Evolutionary conservation across 2,329 filamentous ascomycete genomes (phyloP).

Genomic region (Penicillium sp.): DNA sequence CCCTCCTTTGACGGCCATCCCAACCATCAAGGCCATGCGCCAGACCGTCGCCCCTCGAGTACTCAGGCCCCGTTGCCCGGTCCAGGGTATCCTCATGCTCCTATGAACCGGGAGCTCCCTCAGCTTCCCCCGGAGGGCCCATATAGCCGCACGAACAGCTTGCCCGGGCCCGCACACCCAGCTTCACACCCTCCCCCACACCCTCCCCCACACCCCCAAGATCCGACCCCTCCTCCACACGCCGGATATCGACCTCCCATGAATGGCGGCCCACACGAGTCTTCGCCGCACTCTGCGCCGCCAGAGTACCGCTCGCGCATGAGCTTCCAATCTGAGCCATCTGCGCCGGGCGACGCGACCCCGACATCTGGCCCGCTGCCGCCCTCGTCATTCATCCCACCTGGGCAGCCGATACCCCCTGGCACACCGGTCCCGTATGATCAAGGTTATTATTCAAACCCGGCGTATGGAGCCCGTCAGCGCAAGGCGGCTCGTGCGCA

Average conservation of each 20-base stretch:
- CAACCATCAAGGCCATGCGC: conserved; percentile 17
- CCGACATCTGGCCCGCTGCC: conserved; percentile 35
- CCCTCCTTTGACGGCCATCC: conserved; percentile 28
- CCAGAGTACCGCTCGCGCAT: conserved; percentile 39
- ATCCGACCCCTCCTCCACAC: conserved; percentile 30
- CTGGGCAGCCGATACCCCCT: conserved; percentile 30
- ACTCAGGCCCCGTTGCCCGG: conserved; percentile 32
- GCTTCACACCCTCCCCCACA: conserved; percentile 12
- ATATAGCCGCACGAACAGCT: conserved; percentile 36
- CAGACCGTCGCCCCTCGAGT: conserved; percentile 33
- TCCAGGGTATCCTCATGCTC: conserved; percentile 34
- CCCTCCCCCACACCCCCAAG: conserved; percentile 23
- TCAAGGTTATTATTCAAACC: conserved; percentile 33
- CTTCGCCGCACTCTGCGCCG: conserved; percentile 35
- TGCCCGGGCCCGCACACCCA: conserved; percentile 32
- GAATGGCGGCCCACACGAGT: conserved; percentile 38
- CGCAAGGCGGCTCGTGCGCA: conserved; percentile 44
- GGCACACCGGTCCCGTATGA: conserved; percentile 36
- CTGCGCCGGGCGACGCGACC: conserved; percentile 34
- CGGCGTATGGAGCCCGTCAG: conserved; percentile 36
- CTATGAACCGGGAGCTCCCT: conserved; percentile 36
- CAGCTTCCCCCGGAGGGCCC: conserved; percentile 37
- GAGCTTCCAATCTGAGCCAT: conserved; percentile 34
- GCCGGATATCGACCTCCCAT: conserved; percentile 33
- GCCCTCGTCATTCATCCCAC: conserved; percentile 29